These are phyloP conservation scores for Leptographium wingfieldii DNA, from an alignment of 2,329 filamentous ascomycete genomes.

Conservation along the genomic window DNA sequence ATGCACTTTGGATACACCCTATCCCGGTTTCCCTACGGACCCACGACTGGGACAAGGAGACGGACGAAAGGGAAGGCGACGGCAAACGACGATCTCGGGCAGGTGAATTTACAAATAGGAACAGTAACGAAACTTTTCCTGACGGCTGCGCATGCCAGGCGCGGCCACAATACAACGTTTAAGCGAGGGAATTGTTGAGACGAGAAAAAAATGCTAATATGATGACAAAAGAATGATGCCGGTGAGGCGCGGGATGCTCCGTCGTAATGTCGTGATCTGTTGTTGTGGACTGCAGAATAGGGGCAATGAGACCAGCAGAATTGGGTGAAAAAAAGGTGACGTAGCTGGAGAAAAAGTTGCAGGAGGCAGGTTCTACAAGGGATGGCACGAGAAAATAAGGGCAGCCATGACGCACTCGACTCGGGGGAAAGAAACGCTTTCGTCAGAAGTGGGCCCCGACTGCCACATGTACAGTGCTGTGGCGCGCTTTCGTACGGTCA, in stretches of 20 bases:
- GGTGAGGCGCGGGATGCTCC: background rate
- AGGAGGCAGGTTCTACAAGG: conserved; percentile 4
- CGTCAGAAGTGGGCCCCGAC: background rate
- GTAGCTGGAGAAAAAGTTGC: conserved; percentile 14
- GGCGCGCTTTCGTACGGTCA: background rate
- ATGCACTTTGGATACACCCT: too few relatives aligned
- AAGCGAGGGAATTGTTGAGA: background rate
- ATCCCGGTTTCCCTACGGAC: too few relatives aligned
- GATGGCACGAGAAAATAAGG: conserved; percentile 2
- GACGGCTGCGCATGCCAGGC: background rate
- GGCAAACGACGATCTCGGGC: background rate
- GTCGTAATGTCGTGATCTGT: background rate
- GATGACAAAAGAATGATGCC: background rate
- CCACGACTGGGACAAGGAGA: too few relatives aligned
- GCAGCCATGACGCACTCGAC: conserved; percentile 5
- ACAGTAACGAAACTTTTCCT: background rate
- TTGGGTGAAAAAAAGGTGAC: conserved; percentile 10
- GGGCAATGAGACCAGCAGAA: background rate
- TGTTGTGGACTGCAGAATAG: conserved; percentile 1
- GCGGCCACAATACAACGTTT: background rate
- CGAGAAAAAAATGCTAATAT: conserved; percentile 3
- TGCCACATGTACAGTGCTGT: background rate
- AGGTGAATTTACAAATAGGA: conserved; percentile 1
- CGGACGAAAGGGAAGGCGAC: too few relatives aligned
- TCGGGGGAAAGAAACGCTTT: background rate